Evolutionary conservation across 352 stramenopile genomes (phyloP), one percentile per base, ranked within the genome.

Genomic region (Pythium rishiriense): DNA sequence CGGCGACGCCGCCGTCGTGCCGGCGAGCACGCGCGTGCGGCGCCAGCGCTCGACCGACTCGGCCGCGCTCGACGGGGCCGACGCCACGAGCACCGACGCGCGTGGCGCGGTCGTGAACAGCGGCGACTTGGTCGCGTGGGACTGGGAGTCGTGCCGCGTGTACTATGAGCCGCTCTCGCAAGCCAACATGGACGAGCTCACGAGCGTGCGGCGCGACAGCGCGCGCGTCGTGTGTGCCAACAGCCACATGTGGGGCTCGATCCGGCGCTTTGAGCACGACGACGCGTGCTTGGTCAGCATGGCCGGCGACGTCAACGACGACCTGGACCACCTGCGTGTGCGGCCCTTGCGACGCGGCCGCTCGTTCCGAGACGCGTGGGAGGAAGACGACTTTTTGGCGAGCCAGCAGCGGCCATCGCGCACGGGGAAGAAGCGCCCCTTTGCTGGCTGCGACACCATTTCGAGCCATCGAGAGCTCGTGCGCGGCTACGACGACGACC

Each of bases 321-420:
- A 51, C 19, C 14, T 66, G 2, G 43, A 65, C 29, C 53, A 50
- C 3, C 4, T 64, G 11, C 62, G 71, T 35, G 63, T 87, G n/a
- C 70, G 72, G 0, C 49, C 72, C 7, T 37, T 81, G 50, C 74
- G 72, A 25, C 74, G 87, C 24, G 87, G 87, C 8, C 83, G 85
- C 33, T 81, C 51, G 28, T 96, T 94, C 56, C 79, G 71, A 21
- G 87, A 94, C 29, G 63, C 83, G 55, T 96, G 87, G 87, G 81
- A 89, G 41, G 87, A 96, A 69, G 72, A 71, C 19, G 83, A 92
- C 35, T 91, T 83, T 70, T 48, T 92, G 21, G 50, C 54, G 12
- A 22, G n/a, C 4, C 57, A 80, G 43, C 68, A 62, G 53, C 75
- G 70, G 72, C 25, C 50, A 11, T 19, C 26, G 66, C 39, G 62